Base-by-base conservation (phyloP, 2,329 filamentous ascomycete species). In the Nemania serpens region DNA sequence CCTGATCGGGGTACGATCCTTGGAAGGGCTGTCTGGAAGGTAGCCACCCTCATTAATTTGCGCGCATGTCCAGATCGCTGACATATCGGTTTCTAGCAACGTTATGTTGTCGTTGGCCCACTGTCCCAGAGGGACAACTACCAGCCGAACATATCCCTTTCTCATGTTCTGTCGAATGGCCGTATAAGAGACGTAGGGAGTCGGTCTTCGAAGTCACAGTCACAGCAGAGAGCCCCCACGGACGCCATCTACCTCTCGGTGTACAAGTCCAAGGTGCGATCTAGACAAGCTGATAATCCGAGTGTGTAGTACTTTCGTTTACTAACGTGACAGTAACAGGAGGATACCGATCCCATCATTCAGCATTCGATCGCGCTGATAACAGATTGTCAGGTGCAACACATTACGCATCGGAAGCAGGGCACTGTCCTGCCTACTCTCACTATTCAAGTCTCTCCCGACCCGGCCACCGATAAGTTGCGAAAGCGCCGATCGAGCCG, bases 401-500 rank as follows among this genome's bases (percentile, higher is more conserved):
- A 81, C 71, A 66, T 88, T 15, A 78, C 84, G 43, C 83, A 88
- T 68, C 83, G 85, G 52, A 89, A 89, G 68, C 84, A 88, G 68
- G 83, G 82, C 0, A 81, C 84, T 11, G 77, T 82, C 4, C 74
- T 86, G 7, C 85, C 85, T 1, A 89, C 87, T 5, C 78, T 89
- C 12, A 77, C 87, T 47, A 70, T 89, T 39, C 83, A 78, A 64
- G 75, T 89, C 49, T 78, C 79, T 20, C 78, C 79, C 18, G 81
- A 83, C 65, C 77, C 80, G 0, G 67, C 74, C 9, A 78, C 81
- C 39, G 85, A 88, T 65, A 88, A 85, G 71, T 77, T 86, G 64
- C 82, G 84, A 57, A 89, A 88, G 68, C 82, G 87, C 51, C 81
- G 87, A 61, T 89, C 87, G 48, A 89, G 86, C 66, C 81, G 86